Base-by-base conservation (phyloP, 1,139 yeast genomes). In the Casaregolazyma lundiana region DNA sequence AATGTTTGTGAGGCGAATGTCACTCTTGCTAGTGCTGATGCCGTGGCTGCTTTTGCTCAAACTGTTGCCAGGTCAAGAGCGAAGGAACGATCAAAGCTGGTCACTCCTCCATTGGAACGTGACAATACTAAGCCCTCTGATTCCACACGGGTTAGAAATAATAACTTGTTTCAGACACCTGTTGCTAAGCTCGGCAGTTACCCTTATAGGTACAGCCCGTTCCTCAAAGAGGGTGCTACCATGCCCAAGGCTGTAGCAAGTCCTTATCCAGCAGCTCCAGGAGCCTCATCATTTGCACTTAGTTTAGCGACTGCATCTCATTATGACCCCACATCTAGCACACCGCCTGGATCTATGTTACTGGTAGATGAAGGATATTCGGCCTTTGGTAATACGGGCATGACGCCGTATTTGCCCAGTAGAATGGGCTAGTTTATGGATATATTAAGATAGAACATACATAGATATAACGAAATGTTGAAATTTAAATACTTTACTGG, bases 311-410 rank as follows among this genome's bases (percentile, higher is more conserved):
- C 26, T 24, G 29, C 35, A 13, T 30, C 43, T 4, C 30, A 35
- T 29, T 18, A 32, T 9, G 35, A 30, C 13, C 37, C 36, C n/a
- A 35, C 29, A 19, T 26, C 43, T 19, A 40, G 53, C 38, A 62
- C 66, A 2, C 66, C 66, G 4, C 66, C 65, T 2, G 62, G 64
- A 3, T 55, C 62, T 4, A 52, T 57, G 13, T 51, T 55, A 35
- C 40, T 53, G 13, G 46, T 52, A 15, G 65, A 62, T 16, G 53
- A 54, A 35, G 26, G 37, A 20, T 40, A 19, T 30, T 47, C 50
- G 6, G 54, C 51, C 7, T 38, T 51, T 29, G 59, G 50, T 30
- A 52, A 52, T 8, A 62, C 66, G 2, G 66, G 65, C 21, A 55
- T 62, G 63, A 62, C 66, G 4, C 66, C 66, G 0, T 61, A 55